These are phyloP conservation scores for Scheffersomyces coipomensis DNA, from an alignment of 805 yeast genomes.

Conservation along the genomic window DNA sequence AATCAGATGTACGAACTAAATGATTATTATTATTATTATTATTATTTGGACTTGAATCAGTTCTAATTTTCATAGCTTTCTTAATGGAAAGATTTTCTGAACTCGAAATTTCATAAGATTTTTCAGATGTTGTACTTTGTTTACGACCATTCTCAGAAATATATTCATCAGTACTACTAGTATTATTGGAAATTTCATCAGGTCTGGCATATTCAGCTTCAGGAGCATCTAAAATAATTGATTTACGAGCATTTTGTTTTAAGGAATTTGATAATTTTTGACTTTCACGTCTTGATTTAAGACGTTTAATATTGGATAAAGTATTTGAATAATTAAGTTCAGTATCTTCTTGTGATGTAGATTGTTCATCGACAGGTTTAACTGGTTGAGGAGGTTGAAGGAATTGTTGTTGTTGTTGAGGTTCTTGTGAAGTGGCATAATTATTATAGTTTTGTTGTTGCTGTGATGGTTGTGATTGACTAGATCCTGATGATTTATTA, in stretches of 20 bases:
- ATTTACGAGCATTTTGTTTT: conserved; percentile 62
- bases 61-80: conserved; percentile 27
- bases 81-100: conserved; percentile 24
- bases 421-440: too few species aligned
- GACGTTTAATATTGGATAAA: conserved; percentile 70
- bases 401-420: background rate
- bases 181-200: conserved; percentile 7
- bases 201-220: conserved; percentile 39
- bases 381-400: background rate
- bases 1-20: conserved; percentile 64
- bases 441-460: too few species aligned
- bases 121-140: conserved; percentile 4
- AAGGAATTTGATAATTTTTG: conserved; percentile 53
- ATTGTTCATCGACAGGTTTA: background rate
- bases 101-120: conserved; percentile 14
- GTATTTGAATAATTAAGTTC: conserved; percentile 65
- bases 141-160: background rate
- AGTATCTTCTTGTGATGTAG: conserved; percentile 3
- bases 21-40: conserved; percentile 28
- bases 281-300: conserved; percentile 71
- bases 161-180: conserved; percentile 12
- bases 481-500: conserved; percentile 2
- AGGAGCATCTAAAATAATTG: conserved; percentile 65
- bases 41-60: conserved; percentile 34
- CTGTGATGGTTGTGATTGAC: conserved; percentile 4